Evolutionary conservation across 1,139 yeast genomes (phyloP), one percentile per base, ranked within the genome.

Genomic region (Suhomyces terraborum): DNA sequence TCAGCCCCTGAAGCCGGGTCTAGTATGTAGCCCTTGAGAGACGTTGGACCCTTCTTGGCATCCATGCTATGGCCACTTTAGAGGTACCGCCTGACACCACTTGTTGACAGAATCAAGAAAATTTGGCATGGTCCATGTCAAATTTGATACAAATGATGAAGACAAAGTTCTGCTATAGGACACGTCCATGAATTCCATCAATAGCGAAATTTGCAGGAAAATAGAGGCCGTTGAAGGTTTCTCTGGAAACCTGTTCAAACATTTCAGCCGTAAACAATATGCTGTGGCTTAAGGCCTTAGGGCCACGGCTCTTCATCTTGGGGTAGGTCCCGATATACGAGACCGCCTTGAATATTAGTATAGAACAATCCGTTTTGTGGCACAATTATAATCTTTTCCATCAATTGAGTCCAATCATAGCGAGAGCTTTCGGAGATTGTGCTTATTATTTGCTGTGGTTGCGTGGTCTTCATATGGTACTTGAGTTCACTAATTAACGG

Each of bases 381-480:
- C 16, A 24, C 27, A 24, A 6, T 24, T 4, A n/a, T 24, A 24
- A 24, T 24, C 27, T 24, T 24, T 24, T 12, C 7, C 16, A 12
- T 12, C 27, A 24, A 24, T 24, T 24, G 27, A 24, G 27, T 24
- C 27, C 27, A 24, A 24, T 24, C 27, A 24, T 24, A 24, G 27
- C 27, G 27, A 24, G 27, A 24, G 13, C 8, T 7, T 7, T 12
- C 16, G 27, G 27, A 9, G 6, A 16, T 12, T 3, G 27, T 12
- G 13, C 27, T 16, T 16, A n/a, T 24, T 24, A 24, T 24, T 24
- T 24, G 12, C 16, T 12, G 7, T 24, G 13, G 27, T 24, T 12
- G 6, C 13, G 13, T 24, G 27, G 16, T 24, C 27, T 16, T 6
- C 12, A 8, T 24, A 8, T 12, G 16, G 27, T 8, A 12, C 12